Conservation (phyloP, 495 filamentous ascomycete species). For the Elasticomyces elasticus region DNA sequence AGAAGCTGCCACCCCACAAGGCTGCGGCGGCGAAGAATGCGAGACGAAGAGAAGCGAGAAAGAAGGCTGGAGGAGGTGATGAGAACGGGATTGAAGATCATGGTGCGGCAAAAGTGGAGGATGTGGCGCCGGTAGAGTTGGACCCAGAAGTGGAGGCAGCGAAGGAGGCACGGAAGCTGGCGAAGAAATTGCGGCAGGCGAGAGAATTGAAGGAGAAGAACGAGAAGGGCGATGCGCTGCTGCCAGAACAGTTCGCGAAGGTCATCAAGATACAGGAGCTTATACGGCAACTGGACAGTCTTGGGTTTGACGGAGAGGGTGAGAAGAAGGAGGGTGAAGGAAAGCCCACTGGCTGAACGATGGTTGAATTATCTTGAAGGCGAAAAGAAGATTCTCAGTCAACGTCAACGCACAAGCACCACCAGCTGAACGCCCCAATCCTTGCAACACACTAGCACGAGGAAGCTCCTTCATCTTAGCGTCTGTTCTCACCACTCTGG, state of each 20-base stretch:
- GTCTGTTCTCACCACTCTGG: too few species aligned
- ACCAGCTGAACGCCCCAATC: too few species aligned
- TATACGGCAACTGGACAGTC: constrained; percentile 70
- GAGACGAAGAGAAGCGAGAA: constrained; percentile 82
- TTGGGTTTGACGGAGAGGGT: constrained; percentile 71
- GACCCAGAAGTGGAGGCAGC: constrained; percentile 72
- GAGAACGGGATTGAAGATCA: constrained; percentile 32
- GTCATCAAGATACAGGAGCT: constrained; percentile 94
- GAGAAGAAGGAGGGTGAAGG: constrained; percentile 34
- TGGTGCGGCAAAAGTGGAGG: constrained; percentile 29
- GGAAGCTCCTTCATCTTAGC: too few species aligned
- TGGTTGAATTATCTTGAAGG: constrained; percentile 10
- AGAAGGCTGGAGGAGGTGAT: constrained; percentile 52
- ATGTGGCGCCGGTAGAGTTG: constrained; percentile 21
- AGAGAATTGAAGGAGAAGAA: constrained; percentile 86
- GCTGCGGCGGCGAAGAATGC: constrained; percentile 62
- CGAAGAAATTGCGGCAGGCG: constrained; percentile 92
- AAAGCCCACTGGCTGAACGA: background rate
- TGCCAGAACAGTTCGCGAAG: constrained; percentile 95
- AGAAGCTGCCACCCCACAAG: constrained; percentile 32
- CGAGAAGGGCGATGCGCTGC: constrained; percentile 65
- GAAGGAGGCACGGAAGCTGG: constrained; percentile 86
- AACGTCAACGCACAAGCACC: background rate
- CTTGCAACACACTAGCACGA: too few species aligned
- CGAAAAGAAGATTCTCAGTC: background rate